Conservation (phyloP, 495 filamentous ascomycete genomes). For the Penicillium canescens region DNA sequence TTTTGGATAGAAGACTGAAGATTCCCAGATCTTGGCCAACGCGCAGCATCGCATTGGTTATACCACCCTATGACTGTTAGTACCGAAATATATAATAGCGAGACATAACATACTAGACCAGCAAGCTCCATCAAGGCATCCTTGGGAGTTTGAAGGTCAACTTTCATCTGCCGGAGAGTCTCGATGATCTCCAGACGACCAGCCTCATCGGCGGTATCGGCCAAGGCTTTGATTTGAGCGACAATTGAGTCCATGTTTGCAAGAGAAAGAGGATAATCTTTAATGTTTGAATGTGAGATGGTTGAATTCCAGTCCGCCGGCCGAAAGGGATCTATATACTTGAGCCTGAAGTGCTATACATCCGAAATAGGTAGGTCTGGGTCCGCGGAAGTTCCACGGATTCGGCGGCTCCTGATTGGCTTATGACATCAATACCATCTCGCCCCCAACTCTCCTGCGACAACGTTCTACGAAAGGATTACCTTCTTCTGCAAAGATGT, state of each 20-base stretch:
- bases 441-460: not conserved
- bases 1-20: conserved; percentile 30
- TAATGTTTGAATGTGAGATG: not conserved
- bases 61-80: conserved; percentile 15
- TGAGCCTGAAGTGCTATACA: not conserved
- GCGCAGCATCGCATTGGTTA: conserved; percentile 23
- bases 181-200: conserved; percentile 20
- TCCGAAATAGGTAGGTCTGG: not conserved
- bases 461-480: not conserved
- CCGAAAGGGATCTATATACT: conserved; percentile 5
- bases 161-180: conserved; percentile 15
- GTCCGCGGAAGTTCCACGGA: conserved; percentile 25
- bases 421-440: not conserved
- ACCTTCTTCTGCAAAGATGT: not conserved
- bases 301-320: not conserved
- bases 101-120: conserved; percentile 16
- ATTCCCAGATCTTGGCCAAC: conserved; percentile 36
- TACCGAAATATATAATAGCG: not conserved
- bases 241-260: conserved; percentile 27
- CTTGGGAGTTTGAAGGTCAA: conserved; percentile 21
- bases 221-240: conserved; percentile 23
- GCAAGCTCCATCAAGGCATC: conserved; percentile 18
- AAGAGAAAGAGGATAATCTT: not conserved
- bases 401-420: conserved; percentile 15
- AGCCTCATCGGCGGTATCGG: conserved; percentile 20